Evolutionary conservation across 1,284 basidiomycete species (phyloP), one percentile per base, ranked within the genome.

Genomic region (Malassezia japonica): DNA sequence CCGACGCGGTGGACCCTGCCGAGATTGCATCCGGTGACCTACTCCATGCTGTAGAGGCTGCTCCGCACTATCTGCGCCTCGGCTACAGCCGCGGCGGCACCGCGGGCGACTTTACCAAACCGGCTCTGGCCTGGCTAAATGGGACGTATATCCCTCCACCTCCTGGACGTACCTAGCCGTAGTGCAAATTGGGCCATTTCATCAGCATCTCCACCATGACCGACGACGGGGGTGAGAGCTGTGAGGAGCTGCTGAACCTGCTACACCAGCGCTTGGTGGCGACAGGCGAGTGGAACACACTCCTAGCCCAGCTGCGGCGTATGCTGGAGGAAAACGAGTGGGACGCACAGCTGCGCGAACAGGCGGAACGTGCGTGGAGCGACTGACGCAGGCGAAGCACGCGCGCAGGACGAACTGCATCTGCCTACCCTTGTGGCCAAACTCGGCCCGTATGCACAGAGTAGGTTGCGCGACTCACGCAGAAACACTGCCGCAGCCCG

Each of bases 41-140:
- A 13, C 13, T 87, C 41, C 77, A 84, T 46, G 77, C 77, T 13
- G 65, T 89, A 7, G 4, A 37, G n/a, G 38, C 40, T 3, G 13
- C 48, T 6, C 82, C 83, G 0, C 86, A 90, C 72, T 90, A 87
- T 75, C 84, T 90, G 72, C 78, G 86, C 53, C 75, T 88, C 40
- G 86, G 86, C 9, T 70, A 57, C 36, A 84, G 86, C 59, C 63
- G 37, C 3, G 41, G 48, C 10, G 87, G 84, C 81, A 79, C 50
- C 79, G 78, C 41, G 10, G 86, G 85, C 13, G 87, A 89, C 72
- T 92, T 85, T 63, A 88, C 87, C 0, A 83, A 80, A 75, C 79
- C 86, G 2, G 87, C 84, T 6, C 82, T 79, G 5, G 75, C 86
- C 21, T 86, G 79, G 78, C 79, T 74, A 1, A 89, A 89, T 67